phyloP scores from a whole-genome alignment of 805 yeast genomes.

The Hanseniaspora valbyensis region DNA sequence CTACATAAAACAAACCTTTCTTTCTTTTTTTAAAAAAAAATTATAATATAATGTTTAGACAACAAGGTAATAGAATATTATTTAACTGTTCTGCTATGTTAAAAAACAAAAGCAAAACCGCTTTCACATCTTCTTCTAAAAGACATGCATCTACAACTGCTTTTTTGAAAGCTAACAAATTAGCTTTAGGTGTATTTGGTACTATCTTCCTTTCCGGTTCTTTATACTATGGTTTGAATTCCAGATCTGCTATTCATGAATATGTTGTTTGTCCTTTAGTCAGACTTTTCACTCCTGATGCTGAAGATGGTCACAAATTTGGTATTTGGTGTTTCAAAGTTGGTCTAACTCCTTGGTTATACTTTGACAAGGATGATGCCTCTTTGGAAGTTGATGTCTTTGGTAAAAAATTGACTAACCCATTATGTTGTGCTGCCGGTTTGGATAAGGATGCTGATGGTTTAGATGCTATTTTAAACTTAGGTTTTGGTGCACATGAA shows the following conservation, averaged over 20 bases:
- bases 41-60: constrained; percentile 5
- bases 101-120: not conserved
- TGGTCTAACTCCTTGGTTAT: constrained; percentile 55
- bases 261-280: constrained; percentile 68
- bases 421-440: constrained; percentile 93
- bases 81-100: not conserved
- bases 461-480: constrained; percentile 62
- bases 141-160: not conserved
- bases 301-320: constrained; percentile 73
- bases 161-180: not conserved
- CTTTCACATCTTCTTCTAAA: not conserved
- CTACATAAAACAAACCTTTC: not conserved
- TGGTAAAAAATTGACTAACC: constrained; percentile 54
- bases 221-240: constrained; percentile 50
- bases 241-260: constrained; percentile 75
- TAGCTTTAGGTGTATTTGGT: constrained; percentile 21
- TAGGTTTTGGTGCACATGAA: constrained; percentile 84
- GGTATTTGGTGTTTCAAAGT: constrained; percentile 61
- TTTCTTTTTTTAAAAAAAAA: not conserved
- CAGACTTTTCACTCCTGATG: constrained; percentile 53
- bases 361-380: constrained; percentile 42
- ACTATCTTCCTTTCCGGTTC: constrained; percentile 33
- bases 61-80: not conserved
- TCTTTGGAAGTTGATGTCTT: constrained; percentile 51
- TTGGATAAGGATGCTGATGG: constrained; percentile 90